Evolutionary conservation across 2,329 filamentous ascomycete species (phyloP), one percentile per base, ranked within the genome.

Genomic region (Xylariales sp.): DNA sequence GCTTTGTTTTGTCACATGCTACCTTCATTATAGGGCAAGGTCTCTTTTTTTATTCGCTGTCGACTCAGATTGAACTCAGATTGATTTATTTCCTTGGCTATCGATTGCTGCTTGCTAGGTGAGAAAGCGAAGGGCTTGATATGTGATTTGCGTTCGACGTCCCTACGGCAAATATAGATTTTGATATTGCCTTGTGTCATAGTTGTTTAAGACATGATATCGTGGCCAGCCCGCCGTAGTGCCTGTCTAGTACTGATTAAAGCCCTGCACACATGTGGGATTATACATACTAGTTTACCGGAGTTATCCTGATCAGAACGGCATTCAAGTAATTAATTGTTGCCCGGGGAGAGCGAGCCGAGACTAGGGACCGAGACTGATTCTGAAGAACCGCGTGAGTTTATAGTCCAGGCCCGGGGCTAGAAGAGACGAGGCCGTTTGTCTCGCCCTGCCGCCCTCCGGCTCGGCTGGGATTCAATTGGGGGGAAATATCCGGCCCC

Each of bases 291-390:
- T n/a, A n/a, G n/a, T n/a, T n/a, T n/a, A n/a, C n/a, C n/a, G n/a
- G n/a, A n/a, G n/a, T n/a, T 18, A 18, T 8, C 23, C n/a, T 30
- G 12, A 45, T 14, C n/a, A 5, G 39, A 45, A 56, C 23, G 23
- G 7, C 23, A 45, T 56, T 16, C 14, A n/a, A 43, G 3, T n/a
- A 16, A 43, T 56, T 14, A 56, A 43, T 7, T 43, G 1, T 43
- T 45, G 14, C 12, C 9, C 53, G 54, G 54, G 36, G 12, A 10
- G 23, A 16, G 23, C 54, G 54, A 45, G 30, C 1, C 16, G 18
- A 59, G 49, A 52, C 48, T 16, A 30, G 32, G 49, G 14, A 23
- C 60, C 34, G 39, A 50, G 50, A 43, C 34, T 39, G 49, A 41
- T 60, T 36, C 43, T 18, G 52, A 28, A 23, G 34, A 46, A 50